Evolutionary conservation across 1,284 basidiomycete genomes (phyloP).

Genomic region (Anthracocystis walkeri): DNA sequence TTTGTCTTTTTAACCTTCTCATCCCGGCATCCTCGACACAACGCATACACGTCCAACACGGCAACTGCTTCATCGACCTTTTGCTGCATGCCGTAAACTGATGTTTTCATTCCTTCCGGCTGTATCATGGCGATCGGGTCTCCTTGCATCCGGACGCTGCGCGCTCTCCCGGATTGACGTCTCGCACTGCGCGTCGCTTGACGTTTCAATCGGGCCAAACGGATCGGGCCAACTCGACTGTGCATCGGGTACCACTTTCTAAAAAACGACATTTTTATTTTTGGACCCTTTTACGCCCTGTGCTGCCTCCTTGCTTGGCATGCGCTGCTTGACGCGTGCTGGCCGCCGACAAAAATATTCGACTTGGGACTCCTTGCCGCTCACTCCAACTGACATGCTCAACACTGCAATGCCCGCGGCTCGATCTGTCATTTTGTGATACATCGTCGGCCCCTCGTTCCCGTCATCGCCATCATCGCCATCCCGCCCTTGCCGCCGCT

Average conservation of each 20-base stretch:
- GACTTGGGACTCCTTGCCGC: constrained; percentile 26
- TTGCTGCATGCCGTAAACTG: background rate
- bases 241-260: constrained; percentile 5
- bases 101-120: constrained; percentile 1
- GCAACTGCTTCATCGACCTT: background rate
- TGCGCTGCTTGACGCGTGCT: constrained; percentile 27
- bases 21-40: background rate
- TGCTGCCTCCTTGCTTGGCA: constrained; percentile 35
- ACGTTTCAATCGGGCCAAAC: constrained; percentile 24
- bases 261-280: constrained; percentile 5
- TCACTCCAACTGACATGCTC: constrained; percentile 20
- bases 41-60: background rate
- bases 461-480: background rate
- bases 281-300: constrained; percentile 17
- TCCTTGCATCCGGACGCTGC: constrained; percentile 34
- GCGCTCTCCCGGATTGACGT: constrained; percentile 12
- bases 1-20: background rate
- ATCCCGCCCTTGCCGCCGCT: background rate
- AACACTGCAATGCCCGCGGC: constrained; percentile 8
- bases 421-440: constrained; percentile 7
- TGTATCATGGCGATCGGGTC: constrained; percentile 2
- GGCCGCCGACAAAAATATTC: background rate
- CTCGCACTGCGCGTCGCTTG: constrained; percentile 16
- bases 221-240: no score
- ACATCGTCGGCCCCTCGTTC: background rate